Evolutionary conservation across 768 basidiomycete genomes (phyloP).

Genomic region (Termitomyces sp.): DNA sequence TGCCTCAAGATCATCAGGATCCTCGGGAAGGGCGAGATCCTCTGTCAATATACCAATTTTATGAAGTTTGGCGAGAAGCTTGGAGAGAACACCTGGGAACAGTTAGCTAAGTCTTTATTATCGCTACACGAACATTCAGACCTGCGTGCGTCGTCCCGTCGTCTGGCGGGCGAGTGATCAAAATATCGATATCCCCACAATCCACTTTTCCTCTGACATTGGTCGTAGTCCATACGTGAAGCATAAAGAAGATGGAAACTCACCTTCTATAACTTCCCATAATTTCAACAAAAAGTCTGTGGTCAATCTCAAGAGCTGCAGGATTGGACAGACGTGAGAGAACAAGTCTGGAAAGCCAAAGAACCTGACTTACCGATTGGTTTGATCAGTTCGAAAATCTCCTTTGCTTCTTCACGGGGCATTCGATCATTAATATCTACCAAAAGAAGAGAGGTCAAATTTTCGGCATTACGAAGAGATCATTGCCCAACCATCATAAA

Average conservation of each 20-base stretch:
- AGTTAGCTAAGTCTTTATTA: not conserved
- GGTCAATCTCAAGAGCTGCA: slow-evolving; percentile 68
- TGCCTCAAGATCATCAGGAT: slow-evolving; percentile 65
- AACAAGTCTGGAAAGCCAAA: not conserved
- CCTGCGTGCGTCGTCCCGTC: slow-evolving; percentile 79
- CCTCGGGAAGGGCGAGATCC: slow-evolving; percentile 70
- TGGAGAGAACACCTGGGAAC: slow-evolving; percentile 53
- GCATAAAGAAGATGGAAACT: not conserved
- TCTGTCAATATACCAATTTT: slow-evolving; percentile 67
- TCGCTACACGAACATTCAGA: slow-evolving; percentile 22
- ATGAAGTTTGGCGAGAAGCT: slow-evolving; percentile 57
- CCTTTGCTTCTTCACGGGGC: slow-evolving; percentile 75
- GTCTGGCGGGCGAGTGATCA: slow-evolving; percentile 71
- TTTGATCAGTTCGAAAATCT: slow-evolving; percentile 71
- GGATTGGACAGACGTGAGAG: not conserved
- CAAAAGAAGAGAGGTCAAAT: slow-evolving; percentile 1
- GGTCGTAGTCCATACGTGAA: slow-evolving; percentile 1
- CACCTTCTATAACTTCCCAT: slow-evolving; percentile 91
- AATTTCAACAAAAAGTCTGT: slow-evolving; percentile 70
- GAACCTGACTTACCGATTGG: slow-evolving; percentile 50
- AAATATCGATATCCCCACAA: slow-evolving; percentile 90
- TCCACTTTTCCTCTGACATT: slow-evolving; percentile 65
- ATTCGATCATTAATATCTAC: slow-evolving; percentile 83
- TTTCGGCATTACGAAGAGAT: not conserved
- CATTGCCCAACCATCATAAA: slow-evolving; percentile 58